These are phyloP conservation scores for Chaetomium olivaceum DNA, from an alignment of 2,329 filamentous ascomycete genomes.

Conservation along the genomic window DNA sequence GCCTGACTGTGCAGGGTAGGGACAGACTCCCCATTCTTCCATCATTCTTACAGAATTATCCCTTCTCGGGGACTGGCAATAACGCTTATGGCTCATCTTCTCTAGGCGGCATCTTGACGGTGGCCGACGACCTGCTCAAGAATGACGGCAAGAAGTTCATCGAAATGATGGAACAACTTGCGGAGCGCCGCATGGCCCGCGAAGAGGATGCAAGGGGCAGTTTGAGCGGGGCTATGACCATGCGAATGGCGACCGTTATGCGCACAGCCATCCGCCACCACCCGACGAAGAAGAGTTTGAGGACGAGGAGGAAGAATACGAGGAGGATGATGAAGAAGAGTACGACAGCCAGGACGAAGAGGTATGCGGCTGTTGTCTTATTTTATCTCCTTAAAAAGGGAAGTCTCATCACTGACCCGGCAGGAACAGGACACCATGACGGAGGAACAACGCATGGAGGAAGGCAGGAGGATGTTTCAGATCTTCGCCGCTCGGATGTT, in stretches of 20 bases:
- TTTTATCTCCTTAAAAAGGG: not conserved
- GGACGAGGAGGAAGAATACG: constrained; percentile 63
- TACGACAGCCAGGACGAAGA: constrained; percentile 75
- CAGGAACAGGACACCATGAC: constrained; percentile 85
- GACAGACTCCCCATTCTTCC: constrained; percentile 45
- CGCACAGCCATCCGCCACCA: constrained; percentile 73
- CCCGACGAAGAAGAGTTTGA: constrained; percentile 76
- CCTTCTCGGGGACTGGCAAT: constrained; percentile 33
- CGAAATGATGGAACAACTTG: constrained; percentile 99
- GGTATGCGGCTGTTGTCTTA: constrained; percentile 42
- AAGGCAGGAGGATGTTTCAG: constrained; percentile 97
- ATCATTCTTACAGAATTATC: constrained; percentile 38
- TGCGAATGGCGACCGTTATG: constrained; percentile 60
- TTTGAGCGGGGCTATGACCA: constrained; percentile 57
- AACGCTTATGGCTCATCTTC: constrained; percentile 40
- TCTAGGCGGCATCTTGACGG: constrained; percentile 93
- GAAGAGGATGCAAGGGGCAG: constrained; percentile 82
- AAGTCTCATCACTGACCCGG: constrained; percentile 16
- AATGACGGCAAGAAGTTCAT: constrained; percentile 99
- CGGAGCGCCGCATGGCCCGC: constrained; percentile 93
- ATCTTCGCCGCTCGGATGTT: constrained; percentile 99
- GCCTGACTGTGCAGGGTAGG: constrained; percentile 86
- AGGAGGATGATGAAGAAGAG: constrained; percentile 59
- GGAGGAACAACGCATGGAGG: constrained; percentile 98
- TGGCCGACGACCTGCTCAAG: constrained; percentile 96